Evolutionary conservation across 352 stramenopile species (phyloP), one percentile per base, ranked within the genome.

Genomic region (Pythium oligandrum): DNA sequence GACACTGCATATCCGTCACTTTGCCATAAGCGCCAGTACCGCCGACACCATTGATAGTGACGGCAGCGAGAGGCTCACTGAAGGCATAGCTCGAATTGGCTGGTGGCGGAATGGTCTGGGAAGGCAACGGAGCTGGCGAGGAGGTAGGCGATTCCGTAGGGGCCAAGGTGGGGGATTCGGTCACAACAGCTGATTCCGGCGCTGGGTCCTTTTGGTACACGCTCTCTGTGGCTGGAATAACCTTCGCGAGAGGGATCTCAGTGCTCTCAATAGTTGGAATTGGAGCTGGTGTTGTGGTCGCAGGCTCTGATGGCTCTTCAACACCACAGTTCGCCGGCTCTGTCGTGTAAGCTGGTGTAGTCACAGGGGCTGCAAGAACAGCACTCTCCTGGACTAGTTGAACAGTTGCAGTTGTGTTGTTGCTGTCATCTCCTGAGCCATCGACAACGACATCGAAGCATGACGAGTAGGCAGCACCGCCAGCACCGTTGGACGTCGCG

Each of bases 1-100:
- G 46, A 17, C 66, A 75, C 26, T 50, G 45, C 65, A 74, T 63
- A 32, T 49, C 57, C 1, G 63, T 69, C 9, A 75, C 66, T 53
- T 69, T 73, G 50, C 57, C 59, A 35, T 73, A 78, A 6, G 53
- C 12, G 17, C 66, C 69, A 3, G 54, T 55, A 30, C 66, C 69
- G 0, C 69, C 69, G 2, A 73, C 32, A 4, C 45, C 60, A 4
- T 68, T 68, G 59, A 68, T 69, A 9, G 62, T 70, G 40, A 69
- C 61, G 4, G 57, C 51, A 4, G 50, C 56, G 1, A 61, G 52
- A 36, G 61, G 61, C n/a, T 38, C 57, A 5, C 5, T 49, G 35
- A 66, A 49, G 5, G 58, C 30, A 31, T 55, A 46, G 10, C 44
- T n/a, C 17, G 55, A 4, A 11, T 11, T 30, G 11, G 40, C 38